Evolutionary conservation across 2,329 filamentous ascomycete species (phyloP), one percentile per base, ranked within the genome.

Genomic region (Coleophoma eucalyptorum): DNA sequence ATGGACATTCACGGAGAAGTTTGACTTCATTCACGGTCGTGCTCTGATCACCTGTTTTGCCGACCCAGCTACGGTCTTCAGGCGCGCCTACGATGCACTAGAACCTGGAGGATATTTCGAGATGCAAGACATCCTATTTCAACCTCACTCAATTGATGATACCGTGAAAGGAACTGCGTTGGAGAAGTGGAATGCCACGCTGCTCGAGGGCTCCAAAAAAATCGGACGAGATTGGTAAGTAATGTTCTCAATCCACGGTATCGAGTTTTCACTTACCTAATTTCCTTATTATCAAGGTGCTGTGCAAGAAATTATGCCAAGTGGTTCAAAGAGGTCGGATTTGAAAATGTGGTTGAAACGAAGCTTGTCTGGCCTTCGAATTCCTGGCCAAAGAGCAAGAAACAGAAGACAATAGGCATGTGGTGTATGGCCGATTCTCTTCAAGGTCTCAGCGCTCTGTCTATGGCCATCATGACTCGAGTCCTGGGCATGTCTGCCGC

Each of bases 11-110:
- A 73, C 72, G 49, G 60, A 67, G 2, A 66, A 75, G 54, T 79
- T 78, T 57, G 75, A 79, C 59, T 74, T 72, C 53, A 73, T 80
- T 50, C 75, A 79, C 58, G 62, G 66, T 21, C 68, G 76, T 18
- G 67, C 73, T 58, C 51, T 55, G 50, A 52, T 49, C 0, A 46
- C 48, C 16, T 16, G 19, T 35, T 16, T 58, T n/a, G 35, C 34
- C 0, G 21, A 50, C n/a, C 47, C 40, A 35, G 46, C 37, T n/a
- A 48, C 46, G 32, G 16, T 52, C 41, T 43, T 45, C 26, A 12
- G 33, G 5, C 46, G 43, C 48, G 38, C 49, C 4, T 54, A 38
- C 18, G n/a, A 48, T 38, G 35, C 35, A 38, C 12, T 38, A 11
- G 13, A 38, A 6, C 15, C 15, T 15, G 35, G 35, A n/a, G 16